Conservation (phyloP, 2,329 filamentous ascomycete genomes). For the Aspergillus aculeatinus region DNA sequence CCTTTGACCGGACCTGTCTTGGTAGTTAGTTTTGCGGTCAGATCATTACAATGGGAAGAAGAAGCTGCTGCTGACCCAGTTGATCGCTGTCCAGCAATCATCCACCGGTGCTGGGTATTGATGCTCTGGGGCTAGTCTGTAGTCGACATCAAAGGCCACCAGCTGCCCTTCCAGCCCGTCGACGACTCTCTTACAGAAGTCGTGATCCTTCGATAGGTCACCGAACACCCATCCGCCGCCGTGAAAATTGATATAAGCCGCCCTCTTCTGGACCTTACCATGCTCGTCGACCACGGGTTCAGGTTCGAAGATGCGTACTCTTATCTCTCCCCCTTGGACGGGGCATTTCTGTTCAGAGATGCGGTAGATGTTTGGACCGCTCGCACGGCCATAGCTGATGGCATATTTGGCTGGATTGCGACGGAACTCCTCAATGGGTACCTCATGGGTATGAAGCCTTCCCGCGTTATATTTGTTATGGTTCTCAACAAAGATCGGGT, state of each 20-base stretch:
- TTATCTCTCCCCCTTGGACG: conserved; percentile 42
- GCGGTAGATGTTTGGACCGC: conserved; percentile 36
- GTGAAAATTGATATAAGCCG: conserved; percentile 45
- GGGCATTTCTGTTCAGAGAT: conserved; percentile 44
- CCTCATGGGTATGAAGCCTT: conserved; percentile 44
- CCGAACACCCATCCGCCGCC: conserved; percentile 48
- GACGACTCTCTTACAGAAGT: conserved; percentile 44
- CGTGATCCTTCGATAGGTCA: conserved; percentile 37
- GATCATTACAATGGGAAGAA: background rate
- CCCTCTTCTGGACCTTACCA: conserved; percentile 31
- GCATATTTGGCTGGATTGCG: conserved; percentile 41
- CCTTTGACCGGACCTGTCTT: conserved; percentile 33
- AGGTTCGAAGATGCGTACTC: conserved; percentile 43
- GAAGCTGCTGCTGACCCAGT: conserved; percentile 32
- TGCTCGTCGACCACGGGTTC: conserved; percentile 25
- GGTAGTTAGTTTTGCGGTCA: conserved; percentile 6
- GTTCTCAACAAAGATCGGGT: conserved; percentile 43
- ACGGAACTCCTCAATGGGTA: conserved; percentile 42
- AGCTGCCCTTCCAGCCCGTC: conserved; percentile 37
- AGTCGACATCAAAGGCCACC: conserved; percentile 48
- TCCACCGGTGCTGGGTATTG: conserved; percentile 40
- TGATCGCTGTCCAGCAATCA: conserved; percentile 42
- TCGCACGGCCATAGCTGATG: conserved; percentile 40
- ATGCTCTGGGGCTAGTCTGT: conserved; percentile 43
- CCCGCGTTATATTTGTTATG: conserved; percentile 46